Percentiles rank a stretch among this genome's conserved stretches.
phyloP scores from a whole-genome alignment of 1,284 basidiomycete species.

The Cryptococcus hybrid region DNA sequence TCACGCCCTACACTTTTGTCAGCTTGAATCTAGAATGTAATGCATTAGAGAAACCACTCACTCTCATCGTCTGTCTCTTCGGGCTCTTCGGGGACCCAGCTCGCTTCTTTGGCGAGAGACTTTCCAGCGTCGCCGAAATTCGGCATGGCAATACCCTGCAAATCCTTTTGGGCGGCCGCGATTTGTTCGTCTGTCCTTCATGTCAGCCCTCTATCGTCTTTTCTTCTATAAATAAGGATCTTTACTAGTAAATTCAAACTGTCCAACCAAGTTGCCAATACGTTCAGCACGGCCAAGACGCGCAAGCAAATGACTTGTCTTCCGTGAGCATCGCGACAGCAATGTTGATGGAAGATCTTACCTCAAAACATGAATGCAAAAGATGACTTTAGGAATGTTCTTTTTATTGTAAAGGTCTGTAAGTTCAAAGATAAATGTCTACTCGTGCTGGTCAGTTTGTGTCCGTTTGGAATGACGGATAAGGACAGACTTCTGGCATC shows the following conservation, averaged over 20 bases:
- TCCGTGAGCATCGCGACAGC: neutral
- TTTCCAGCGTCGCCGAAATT: constrained; percentile 91
- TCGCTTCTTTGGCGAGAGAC: constrained; percentile 93
- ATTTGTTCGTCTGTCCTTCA: constrained; percentile 79
- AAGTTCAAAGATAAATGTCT: constrained; percentile 95
- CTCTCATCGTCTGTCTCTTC: constrained; percentile 67
- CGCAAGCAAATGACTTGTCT: constrained; percentile 80
- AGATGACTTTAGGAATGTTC: constrained; percentile 98
- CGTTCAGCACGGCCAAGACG: constrained; percentile 84
- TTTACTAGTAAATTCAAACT: constrained; percentile 74
- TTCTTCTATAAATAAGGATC: neutral
- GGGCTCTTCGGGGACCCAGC: constrained; percentile 64
- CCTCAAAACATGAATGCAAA: constrained; percentile 97
- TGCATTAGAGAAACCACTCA: constrained; percentile 46
- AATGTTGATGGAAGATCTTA: constrained; percentile 44
- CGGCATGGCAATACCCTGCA: constrained; percentile 95
- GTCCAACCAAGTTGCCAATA: constrained; percentile 91
- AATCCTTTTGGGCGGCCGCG: constrained; percentile 83
- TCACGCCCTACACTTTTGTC: constrained; percentile 62
- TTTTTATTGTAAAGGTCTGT: constrained; percentile 99
- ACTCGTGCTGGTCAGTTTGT: neutral
- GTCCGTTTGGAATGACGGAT: too few species aligned
- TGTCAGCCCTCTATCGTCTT: neutral
- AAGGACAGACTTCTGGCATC: constrained; percentile 72
- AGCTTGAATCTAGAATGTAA: neutral